A percentile compares a stretch with the other conserved stretches of the same genome.
These are phyloP conservation scores for Talinum fruticosum DNA, from an alignment of 148 eudicot genomes.

Conservation along the genomic window DNA sequence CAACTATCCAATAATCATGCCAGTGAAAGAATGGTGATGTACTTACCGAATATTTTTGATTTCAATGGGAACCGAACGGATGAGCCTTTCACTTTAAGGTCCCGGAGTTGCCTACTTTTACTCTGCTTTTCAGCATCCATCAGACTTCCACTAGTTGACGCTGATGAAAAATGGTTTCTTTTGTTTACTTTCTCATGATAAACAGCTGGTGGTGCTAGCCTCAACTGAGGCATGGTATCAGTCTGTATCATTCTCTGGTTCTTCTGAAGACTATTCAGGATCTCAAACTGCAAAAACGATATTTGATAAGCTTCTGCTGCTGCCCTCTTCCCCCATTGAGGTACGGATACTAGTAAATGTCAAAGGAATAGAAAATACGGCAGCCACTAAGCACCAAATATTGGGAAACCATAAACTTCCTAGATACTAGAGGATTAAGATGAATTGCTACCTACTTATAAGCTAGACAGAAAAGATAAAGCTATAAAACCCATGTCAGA, in stretches of 20 bases:
- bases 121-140: constrained; percentile 40
- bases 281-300: constrained; percentile 67
- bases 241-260: constrained; percentile 49
- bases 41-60: constrained; percentile 76
- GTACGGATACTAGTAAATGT: no score
- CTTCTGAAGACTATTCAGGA: constrained; percentile 68
- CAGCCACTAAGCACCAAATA: not conserved
- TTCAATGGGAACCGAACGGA: constrained; percentile 65
- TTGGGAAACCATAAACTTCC: not conserved
- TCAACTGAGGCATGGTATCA: constrained; percentile 68
- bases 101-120: constrained; percentile 55
- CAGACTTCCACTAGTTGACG: constrained; percentile 38
- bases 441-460: no score
- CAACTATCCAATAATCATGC: constrained; percentile 6
- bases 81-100: constrained; percentile 61
- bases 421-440: not conserved
- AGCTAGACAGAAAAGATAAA: no score
- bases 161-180: constrained; percentile 34
- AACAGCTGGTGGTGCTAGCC: constrained; percentile 96
- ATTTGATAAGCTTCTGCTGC: not conserved
- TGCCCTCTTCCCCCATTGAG: not conserved
- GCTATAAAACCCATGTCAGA: no score
- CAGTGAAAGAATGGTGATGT: not conserved
- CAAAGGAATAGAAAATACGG: no score
- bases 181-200: constrained; percentile 92